phyloP scores from a whole-genome alignment of 495 filamentous ascomycete genomes.

The Penicillium diatomitis region DNA sequence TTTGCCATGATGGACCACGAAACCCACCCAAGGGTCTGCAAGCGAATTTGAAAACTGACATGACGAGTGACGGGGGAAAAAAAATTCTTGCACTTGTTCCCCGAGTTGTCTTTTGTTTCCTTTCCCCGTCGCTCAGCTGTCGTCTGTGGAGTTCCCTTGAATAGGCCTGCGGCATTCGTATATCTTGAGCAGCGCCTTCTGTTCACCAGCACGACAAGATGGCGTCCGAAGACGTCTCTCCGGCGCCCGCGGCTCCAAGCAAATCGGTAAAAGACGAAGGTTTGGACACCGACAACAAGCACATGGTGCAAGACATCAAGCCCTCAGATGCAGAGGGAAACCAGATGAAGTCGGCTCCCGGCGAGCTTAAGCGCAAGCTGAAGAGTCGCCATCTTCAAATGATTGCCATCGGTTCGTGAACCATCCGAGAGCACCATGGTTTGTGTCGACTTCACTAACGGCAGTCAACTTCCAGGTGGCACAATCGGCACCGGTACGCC shows the following conservation, averaged over 20 bases:
- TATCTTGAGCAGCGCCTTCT: background rate
- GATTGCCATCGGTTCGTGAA: conserved; percentile 52
- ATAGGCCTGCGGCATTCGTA: too few relatives aligned
- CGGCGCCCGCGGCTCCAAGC: conserved; percentile 1
- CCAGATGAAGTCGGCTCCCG: conserved; percentile 4
- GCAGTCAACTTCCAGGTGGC: conserved; percentile 42
- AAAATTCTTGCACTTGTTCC: conserved; percentile 1
- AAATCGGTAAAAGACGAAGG: conserved; percentile 3
- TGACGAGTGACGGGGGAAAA: conserved; percentile 2
- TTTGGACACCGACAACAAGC: conserved; percentile 5
- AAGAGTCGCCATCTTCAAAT: conserved; percentile 58
- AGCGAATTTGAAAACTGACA: conserved; percentile 16
- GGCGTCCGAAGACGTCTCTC: conserved; percentile 7
- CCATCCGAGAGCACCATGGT: background rate
- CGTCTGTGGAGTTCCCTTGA: too few relatives aligned
- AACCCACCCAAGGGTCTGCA: conserved; percentile 8
- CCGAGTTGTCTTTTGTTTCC: background rate
- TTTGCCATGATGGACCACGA: conserved; percentile 3
- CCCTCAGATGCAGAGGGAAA: conserved; percentile 17
- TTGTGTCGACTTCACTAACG: background rate
- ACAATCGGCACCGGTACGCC: conserved; percentile 58
- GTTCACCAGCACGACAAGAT: conserved; percentile 2
- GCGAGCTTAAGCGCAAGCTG: conserved; percentile 42
- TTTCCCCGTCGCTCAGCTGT: too few relatives aligned
- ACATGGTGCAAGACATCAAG: conserved; percentile 16